A percentile compares a stretch with the other conserved stretches of the same genome.
phyloP scores from a whole-genome alignment of 305 asterid genomes.

The Petunia hybrid region DNA sequence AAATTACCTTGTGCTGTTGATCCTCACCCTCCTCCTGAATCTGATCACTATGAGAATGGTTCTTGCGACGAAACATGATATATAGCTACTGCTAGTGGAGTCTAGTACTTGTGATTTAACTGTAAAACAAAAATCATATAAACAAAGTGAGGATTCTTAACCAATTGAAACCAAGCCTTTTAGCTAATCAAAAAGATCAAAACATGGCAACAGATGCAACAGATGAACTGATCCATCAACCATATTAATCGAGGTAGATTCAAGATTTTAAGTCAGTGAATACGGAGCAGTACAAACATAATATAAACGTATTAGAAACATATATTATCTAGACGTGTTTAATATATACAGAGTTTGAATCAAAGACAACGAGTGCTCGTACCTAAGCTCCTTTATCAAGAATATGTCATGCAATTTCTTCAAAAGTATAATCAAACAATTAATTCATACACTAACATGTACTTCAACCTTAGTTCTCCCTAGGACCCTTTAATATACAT shows the following conservation, averaged over 20 bases:
- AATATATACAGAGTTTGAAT: background rate
- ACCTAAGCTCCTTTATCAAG: conserved; percentile 16
- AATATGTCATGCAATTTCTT: background rate
- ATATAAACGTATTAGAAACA: background rate
- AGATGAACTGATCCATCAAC: background rate
- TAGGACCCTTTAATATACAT: background rate
- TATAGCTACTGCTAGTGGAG: background rate
- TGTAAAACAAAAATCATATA: background rate
- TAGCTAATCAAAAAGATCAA: background rate
- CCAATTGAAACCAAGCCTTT: background rate
- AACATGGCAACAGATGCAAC: background rate
- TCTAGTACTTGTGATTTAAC: background rate
- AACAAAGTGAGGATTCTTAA: background rate
- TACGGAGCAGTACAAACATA: background rate
- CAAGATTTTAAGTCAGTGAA: background rate
- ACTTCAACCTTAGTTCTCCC: background rate
- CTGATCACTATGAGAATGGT: conserved; percentile 52
- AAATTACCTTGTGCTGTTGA: conserved; percentile 65
- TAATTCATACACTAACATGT: too few species aligned
- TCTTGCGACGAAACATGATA: conserved; percentile 70
- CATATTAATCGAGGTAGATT: background rate
- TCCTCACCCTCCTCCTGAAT: conserved; percentile 46
- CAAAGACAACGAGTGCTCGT: background rate
- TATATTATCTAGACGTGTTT: background rate
- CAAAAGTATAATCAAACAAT: background rate